Base-by-base conservation (phyloP, 495 filamentous ascomycete species). In the Trichoderma reesei region DNA sequence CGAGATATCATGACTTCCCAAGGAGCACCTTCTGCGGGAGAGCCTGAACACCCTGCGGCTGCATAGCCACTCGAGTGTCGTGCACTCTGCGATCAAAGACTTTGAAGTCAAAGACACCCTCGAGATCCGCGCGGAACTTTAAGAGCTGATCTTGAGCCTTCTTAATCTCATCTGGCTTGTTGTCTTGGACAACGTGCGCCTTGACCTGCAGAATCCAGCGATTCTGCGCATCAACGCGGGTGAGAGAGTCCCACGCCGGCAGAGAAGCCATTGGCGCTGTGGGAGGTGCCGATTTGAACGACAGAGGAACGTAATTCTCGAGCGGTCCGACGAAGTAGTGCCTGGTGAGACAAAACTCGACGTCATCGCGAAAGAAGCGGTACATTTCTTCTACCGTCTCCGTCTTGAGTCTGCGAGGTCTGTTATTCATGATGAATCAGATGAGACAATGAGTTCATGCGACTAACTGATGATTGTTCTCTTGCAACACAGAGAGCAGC, bases 91-190 rank as follows among this genome's bases (percentile, higher is more conserved):
- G 74, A 44, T 81, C 79, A 48, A 76, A 68, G 11, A 63, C 59
- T 62, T 72, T 72, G 65, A 81, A 81, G 7, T 76, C 72, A 60
- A 80, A 78, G n/a, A 80, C 63, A 44, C 71, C 73, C n/a, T 70
- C 64, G 4, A 81, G 68, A 33, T 74, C 66, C 36, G 71, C 67
- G 46, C 71, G 71, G 3, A 75, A 67, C 4, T 46, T 67, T n/a
- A 68, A 37, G 37, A 81, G 68, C 66, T 70, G 69, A 9, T 69
- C 73, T 41, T 73, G 69, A 10, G 68, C 75, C 46, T 79, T 74
- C 64, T 72, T 69, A 56, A 80, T 71, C 67, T 72, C 72, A 31
- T 79, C 77, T 9, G 71, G 73, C 34, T 75, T 74, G 18, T 65
- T 76, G 18, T 75, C 75, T 14, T 80, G 75, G 14, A 67, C 11